phyloP scores from a whole-genome alignment of 2,329 filamentous ascomycete genomes.

The Seiridium unicorne region DNA sequence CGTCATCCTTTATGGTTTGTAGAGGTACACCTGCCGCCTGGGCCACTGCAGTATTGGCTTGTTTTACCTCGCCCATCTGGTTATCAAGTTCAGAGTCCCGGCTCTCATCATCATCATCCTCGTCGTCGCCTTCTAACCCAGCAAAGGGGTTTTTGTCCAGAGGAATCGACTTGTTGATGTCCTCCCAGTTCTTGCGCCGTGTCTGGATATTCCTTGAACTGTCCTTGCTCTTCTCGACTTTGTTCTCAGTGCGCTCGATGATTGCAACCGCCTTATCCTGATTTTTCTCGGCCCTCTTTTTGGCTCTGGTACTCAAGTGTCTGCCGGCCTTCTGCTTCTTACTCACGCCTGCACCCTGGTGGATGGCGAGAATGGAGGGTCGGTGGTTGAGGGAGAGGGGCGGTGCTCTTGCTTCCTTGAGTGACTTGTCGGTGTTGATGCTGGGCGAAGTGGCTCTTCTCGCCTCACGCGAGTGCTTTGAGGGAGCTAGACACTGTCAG shows the following conservation, averaged over 20 bases:
- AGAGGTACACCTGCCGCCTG: conserved; percentile 5
- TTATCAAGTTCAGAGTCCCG: conserved; percentile 19
- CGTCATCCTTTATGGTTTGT: conserved; percentile 13
- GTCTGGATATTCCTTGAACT: conserved; percentile 45
- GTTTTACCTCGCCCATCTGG: conserved; percentile 18
- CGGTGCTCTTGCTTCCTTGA: conserved; percentile 58
- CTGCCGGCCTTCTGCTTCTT: conserved; percentile 63
- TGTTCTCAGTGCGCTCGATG: conserved; percentile 55
- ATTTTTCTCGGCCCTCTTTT: conserved; percentile 55
- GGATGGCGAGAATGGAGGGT: conserved; percentile 67
- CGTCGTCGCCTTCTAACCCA: conserved; percentile 7
- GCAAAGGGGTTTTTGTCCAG: conserved; percentile 10
- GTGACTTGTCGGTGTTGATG: conserved; percentile 70
- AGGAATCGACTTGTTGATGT: conserved; percentile 47
- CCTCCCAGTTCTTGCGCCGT: conserved; percentile 56
- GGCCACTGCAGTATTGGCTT: conserved; percentile 5
- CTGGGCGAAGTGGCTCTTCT: conserved; percentile 69
- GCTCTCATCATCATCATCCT: conserved; percentile 14
- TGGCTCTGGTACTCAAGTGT: conserved; percentile 56
- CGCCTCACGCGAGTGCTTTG: conserved; percentile 71
- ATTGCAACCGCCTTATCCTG: conserved; percentile 60
- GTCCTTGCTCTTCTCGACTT: conserved; percentile 54
- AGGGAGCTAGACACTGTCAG: conserved; percentile 39
- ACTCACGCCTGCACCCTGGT: conserved; percentile 63
- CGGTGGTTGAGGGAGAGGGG: conserved; percentile 46